A percentile compares a stretch with the other conserved stretches of the same genome.
phyloP scores from a whole-genome alignment of 2,329 filamentous ascomycete species.

The Helicocarpus griseus region DNA sequence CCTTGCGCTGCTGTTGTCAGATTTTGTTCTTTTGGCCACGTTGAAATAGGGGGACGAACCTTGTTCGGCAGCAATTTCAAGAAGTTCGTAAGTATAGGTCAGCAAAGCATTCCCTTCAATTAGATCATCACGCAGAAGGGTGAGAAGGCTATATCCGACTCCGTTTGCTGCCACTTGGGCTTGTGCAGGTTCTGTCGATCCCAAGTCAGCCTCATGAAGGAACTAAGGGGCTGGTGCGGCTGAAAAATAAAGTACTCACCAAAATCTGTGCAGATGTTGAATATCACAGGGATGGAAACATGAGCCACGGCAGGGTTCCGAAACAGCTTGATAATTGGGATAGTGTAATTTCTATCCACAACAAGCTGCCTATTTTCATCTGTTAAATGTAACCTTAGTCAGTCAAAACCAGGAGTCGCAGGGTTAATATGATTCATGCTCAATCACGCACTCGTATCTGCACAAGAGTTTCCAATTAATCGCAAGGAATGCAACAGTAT shows the following conservation, averaged over 20 bases:
- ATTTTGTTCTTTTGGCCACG: neutral
- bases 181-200: constrained; percentile 28
- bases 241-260: constrained; percentile 19
- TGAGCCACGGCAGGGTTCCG: constrained; percentile 26
- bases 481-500: constrained; percentile 33
- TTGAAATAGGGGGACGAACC: constrained; percentile 16
- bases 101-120: constrained; percentile 26
- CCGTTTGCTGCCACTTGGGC: constrained; percentile 27
- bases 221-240: neutral
- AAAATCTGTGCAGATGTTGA: constrained; percentile 38
- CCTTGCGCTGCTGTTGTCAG: constrained; percentile 20
- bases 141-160: constrained; percentile 28
- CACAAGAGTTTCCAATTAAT: constrained; percentile 37
- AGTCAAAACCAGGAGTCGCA: neutral
- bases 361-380: constrained; percentile 35
- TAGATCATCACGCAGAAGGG: constrained; percentile 23
- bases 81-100: constrained; percentile 30
- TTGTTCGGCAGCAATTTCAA: constrained; percentile 31
- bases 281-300: constrained; percentile 35
- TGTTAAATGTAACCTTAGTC: constrained; percentile 16
- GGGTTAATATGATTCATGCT: neutral
- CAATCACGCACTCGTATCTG: constrained; percentile 29
- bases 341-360: constrained; percentile 29
- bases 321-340: constrained; percentile 28
- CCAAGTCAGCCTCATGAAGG: neutral